A percentile compares a stretch with the other conserved stretches of the same genome.
These are phyloP conservation scores for Ascochyta koolunga DNA, from an alignment of 2,329 filamentous ascomycete genomes.

Conservation along the genomic window DNA sequence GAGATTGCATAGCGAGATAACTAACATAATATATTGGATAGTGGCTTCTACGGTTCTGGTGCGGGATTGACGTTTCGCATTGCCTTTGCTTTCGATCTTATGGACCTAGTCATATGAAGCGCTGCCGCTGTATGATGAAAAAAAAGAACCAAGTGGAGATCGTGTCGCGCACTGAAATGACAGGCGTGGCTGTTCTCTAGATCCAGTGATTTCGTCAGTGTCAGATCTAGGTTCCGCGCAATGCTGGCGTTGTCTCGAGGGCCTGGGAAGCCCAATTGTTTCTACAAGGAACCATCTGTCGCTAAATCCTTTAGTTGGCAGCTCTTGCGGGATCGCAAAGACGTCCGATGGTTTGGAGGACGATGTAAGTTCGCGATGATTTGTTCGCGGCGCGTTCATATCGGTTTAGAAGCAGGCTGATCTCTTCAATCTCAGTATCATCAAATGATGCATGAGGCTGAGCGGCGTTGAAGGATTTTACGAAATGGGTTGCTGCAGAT, in stretches of 20 bases:
- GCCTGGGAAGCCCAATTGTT: conserved; percentile 27
- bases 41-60: too few species aligned
- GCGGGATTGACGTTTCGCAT: too few species aligned
- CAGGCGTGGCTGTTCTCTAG: conserved; percentile 30
- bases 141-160: conserved; percentile 28
- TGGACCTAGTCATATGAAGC: conserved; percentile 35
- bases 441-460: conserved; percentile 14
- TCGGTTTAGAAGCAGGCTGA: conserved; percentile 18
- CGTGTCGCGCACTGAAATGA: conserved; percentile 27
- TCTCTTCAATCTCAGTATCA: conserved; percentile 26
- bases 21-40: too few species aligned
- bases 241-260: conserved; percentile 20
- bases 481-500: conserved; percentile 5
- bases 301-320: conserved; percentile 29
- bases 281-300: conserved; percentile 39
- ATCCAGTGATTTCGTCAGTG: conserved; percentile 24
- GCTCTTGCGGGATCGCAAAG: conserved; percentile 24
- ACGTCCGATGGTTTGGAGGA: conserved; percentile 32
- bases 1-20: too few species aligned
- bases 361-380: conserved; percentile 34
- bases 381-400: conserved; percentile 3
- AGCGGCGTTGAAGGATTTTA: conserved; percentile 4
- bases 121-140: conserved; percentile 25
- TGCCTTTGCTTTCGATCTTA: conserved; percentile 26
- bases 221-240: conserved; percentile 28